phyloP scores from a whole-genome alignment of 1,284 basidiomycete genomes.

The Moniliophthora roreri region DNA sequence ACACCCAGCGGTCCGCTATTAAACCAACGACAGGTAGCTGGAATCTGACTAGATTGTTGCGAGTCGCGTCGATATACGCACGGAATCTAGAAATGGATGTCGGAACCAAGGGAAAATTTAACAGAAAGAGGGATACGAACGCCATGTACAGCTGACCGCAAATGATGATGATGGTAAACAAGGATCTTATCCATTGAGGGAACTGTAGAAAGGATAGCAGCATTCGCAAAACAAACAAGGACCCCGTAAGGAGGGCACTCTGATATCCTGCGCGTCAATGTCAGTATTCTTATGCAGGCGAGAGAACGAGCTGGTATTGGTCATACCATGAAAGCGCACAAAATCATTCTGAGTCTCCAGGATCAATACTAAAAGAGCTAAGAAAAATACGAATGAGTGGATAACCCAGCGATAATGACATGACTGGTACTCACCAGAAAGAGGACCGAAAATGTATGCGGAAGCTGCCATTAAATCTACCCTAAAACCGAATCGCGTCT shows the following conservation, averaged over 20 bases:
- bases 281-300: slow-evolving; percentile 8
- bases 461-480: slow-evolving; percentile 71
- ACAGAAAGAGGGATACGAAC: slow-evolving; percentile 36
- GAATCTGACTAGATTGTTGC: slow-evolving; percentile 53
- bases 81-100: slow-evolving; percentile 41
- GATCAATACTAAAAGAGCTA: slow-evolving; percentile 70
- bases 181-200: slow-evolving; percentile 44
- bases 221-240: slow-evolving; percentile 62
- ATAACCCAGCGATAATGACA: neutral
- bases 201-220: slow-evolving; percentile 53
- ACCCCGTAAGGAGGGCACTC: slow-evolving; percentile 71
- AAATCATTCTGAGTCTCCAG: slow-evolving; percentile 80
- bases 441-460: slow-evolving; percentile 71
- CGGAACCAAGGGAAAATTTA: slow-evolving; percentile 7
- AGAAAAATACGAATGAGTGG: slow-evolving; percentile 9
- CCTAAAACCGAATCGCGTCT: slow-evolving; percentile 68
- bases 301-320: slow-evolving; percentile 23
- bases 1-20: slow-evolving; percentile 72
- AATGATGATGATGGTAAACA: slow-evolving; percentile 47
- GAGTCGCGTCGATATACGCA: slow-evolving; percentile 66
- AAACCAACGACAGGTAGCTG: slow-evolving; percentile 69
- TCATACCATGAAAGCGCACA: slow-evolving; percentile 78
- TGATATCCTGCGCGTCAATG: slow-evolving; percentile 61
- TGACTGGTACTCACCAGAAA: slow-evolving; percentile 60
- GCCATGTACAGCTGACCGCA: slow-evolving; percentile 50